A percentile compares a stretch with the other conserved stretches of the same genome.
Evolutionary conservation across 169 alveolate species (phyloP).

Genomic region (Plasmodium coatneyi): DNA sequence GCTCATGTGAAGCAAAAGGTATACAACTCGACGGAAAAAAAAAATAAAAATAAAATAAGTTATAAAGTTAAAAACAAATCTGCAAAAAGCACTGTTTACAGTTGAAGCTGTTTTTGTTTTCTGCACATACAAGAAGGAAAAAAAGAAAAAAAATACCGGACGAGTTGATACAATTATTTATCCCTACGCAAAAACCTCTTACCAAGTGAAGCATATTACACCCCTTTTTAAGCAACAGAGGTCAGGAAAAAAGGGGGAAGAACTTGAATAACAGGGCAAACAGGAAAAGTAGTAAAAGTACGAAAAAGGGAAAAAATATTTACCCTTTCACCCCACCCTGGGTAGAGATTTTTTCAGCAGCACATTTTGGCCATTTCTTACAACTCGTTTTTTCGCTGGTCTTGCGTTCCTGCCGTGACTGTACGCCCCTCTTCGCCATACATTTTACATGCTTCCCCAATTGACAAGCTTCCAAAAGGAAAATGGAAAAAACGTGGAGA

Average conservation of each 20-base stretch:
- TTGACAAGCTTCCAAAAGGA: background rate
- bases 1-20: background rate
- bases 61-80: background rate
- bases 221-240: background rate
- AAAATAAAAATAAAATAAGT: background rate
- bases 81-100: background rate
- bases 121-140: background rate
- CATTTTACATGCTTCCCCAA: background rate
- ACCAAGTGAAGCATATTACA: background rate
- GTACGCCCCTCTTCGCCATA: background rate
- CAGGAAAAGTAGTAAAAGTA: too few relatives aligned
- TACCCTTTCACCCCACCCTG: background rate
- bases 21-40: background rate
- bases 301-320: background rate
- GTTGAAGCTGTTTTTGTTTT: background rate
- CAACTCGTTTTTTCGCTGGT: background rate
- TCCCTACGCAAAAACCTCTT: background rate
- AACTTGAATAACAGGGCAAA: background rate
- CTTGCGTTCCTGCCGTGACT: background rate
- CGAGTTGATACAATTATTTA: background rate
- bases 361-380: background rate
- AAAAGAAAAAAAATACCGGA: background rate
- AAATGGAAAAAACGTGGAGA: slow-evolving; percentile 49
- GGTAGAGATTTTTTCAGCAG: background rate
- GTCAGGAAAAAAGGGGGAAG: background rate